Base-by-base conservation (phyloP, 768 basidiomycete genomes). In the Mycena chlorophos region DNA sequence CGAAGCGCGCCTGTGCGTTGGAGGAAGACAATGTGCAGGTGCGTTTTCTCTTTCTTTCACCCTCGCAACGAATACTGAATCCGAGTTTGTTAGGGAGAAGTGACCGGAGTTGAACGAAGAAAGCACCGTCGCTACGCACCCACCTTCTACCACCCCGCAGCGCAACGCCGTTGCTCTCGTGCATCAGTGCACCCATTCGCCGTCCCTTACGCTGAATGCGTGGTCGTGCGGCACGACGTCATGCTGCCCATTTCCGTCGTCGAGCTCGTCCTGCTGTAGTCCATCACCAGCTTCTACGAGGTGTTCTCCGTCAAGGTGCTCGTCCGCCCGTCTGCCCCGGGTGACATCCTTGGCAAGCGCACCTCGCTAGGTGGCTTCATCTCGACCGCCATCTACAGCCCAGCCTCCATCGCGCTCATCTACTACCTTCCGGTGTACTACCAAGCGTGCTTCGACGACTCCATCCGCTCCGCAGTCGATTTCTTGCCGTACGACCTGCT, bases 371-470 rank as follows among this genome's bases (percentile, higher is more conserved):
- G 73, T 55, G 75, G 75, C 69, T 69, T 5, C 74, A 75, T 65
- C 23, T 76, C 30, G 49, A 69, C 52, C 2, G 68, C 64, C 2
- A 50, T 67, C 22, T 60, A 63, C 13, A 57, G 60, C 31, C 65
- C 68, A 20, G 53, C 57, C 4, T 47, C 65, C 5, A 63, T 68
- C 2, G 66, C 57, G 26, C 17, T 56, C 25, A 53, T 55, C 37
- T 34, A 72, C 55, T 80, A 75, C 60, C 54, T 80, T 0, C 78
- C 78, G 40, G 73, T 77, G 5, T 80, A 75, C 58, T 80, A 75
- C 65, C 80, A 81, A 60, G 78, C 77, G 0, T 72, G 69, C 51
- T 72, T 72, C 55, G 69, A 63, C 17, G 69, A 66, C 13, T 67
- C 80, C 0, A 60, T 76, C 34, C 67, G 64, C 0, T 70, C 72